Conservation (phyloP, 768 basidiomycete genomes). For the Boletus insuetus region DNA sequence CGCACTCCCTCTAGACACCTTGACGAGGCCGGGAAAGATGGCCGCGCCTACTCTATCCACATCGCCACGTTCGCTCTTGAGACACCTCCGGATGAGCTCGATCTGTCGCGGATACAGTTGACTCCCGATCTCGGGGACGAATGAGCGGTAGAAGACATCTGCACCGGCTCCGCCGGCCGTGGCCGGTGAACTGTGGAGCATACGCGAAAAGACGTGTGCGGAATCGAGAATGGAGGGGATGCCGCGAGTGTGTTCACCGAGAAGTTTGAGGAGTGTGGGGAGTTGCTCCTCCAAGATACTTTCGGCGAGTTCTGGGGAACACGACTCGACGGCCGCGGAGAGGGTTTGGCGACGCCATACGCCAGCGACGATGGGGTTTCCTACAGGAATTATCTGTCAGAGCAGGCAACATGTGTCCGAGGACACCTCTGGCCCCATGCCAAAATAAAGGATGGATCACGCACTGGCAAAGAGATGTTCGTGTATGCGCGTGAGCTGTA, state of each 20-base stretch:
- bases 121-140: conserved; percentile 80
- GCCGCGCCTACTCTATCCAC: conserved; percentile 77
- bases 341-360: conserved; percentile 60
- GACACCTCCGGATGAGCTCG: conserved; percentile 80
- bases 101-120: conserved; percentile 74
- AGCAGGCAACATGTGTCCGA: background rate
- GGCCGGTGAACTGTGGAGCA: conserved; percentile 72
- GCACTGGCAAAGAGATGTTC: conserved; percentile 83
- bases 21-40: conserved; percentile 85
- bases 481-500: conserved; percentile 82
- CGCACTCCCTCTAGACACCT: conserved; percentile 52
- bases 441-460: conserved; percentile 25
- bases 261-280: conserved; percentile 56
- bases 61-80: conserved; percentile 72
- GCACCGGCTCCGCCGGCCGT: conserved; percentile 37
- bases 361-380: conserved; percentile 83
- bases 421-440: background rate
- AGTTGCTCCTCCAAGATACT: conserved; percentile 71
- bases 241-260: conserved; percentile 42
- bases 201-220: conserved; percentile 78
- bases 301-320: conserved; percentile 66
- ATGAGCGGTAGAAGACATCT: conserved; percentile 83
- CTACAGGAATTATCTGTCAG: conserved; percentile 35
- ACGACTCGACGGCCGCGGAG: conserved; percentile 47
- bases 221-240: conserved; percentile 63